Conservation (phyloP, 2,329 filamentous ascomycete species). For the Harringtonia lauricola region DNA sequence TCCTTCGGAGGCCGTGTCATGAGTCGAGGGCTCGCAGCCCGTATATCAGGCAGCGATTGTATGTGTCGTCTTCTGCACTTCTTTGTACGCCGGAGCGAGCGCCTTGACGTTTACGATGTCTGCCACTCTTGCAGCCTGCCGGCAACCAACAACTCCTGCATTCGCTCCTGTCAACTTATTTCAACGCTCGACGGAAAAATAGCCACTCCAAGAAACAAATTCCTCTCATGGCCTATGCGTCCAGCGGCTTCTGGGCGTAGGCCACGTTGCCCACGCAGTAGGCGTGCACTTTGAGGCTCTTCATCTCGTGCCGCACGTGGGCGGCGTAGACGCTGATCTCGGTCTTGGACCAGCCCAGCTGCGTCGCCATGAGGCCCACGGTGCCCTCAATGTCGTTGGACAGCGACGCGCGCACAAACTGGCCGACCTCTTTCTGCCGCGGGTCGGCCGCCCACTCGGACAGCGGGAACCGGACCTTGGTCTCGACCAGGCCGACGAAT, state of each 20-base stretch:
- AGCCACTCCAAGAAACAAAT: too few relatives aligned
- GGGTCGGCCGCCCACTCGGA: slow-evolving; percentile 23
- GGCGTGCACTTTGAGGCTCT: slow-evolving; percentile 6
- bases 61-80: too few relatives aligned
- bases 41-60: too few relatives aligned
- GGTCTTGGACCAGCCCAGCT: slow-evolving; percentile 11
- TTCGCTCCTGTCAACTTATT: too few relatives aligned
- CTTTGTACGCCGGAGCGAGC: too few relatives aligned
- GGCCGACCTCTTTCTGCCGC: slow-evolving; percentile 16
- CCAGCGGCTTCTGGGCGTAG: slow-evolving; percentile 10
- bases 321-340: slow-evolving; percentile 10
- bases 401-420: slow-evolving; percentile 6
- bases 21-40: too few relatives aligned
- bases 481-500: slow-evolving; percentile 43
- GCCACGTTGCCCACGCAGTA: slow-evolving; percentile 6
- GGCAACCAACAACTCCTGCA: too few relatives aligned
- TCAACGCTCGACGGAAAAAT: too few relatives aligned
- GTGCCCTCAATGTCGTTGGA: slow-evolving; percentile 11
- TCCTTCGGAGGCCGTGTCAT: too few relatives aligned
- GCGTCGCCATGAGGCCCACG: slow-evolving; percentile 8
- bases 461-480: slow-evolving; percentile 10
- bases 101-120: too few relatives aligned
- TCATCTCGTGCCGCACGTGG: slow-evolving; percentile 10
- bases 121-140: too few relatives aligned
- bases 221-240: too few relatives aligned